phyloP scores from a whole-genome alignment of 345 rosid species.

The Triadica sebifera region DNA sequence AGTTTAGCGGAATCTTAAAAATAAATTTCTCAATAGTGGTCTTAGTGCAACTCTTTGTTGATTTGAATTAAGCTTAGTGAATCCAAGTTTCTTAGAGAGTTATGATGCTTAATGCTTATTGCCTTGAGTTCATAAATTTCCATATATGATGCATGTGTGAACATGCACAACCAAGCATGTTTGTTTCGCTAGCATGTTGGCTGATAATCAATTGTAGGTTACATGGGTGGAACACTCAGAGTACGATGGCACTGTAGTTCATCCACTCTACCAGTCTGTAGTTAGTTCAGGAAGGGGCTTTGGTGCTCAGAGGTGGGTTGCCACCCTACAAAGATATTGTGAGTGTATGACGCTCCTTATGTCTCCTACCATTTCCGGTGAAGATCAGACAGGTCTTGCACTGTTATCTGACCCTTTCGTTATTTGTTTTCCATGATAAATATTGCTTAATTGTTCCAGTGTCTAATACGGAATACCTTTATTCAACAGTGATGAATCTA shows the following conservation, averaged over 20 bases:
- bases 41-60: background rate
- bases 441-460: background rate
- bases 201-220: slow-evolving; percentile 39
- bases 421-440: background rate
- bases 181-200: background rate
- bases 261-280: slow-evolving; percentile 39
- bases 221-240: slow-evolving; percentile 69
- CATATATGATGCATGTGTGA: background rate
- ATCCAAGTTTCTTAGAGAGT: background rate
- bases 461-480: background rate
- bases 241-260: slow-evolving; percentile 47
- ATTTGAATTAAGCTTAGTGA: background rate
- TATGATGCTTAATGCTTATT: background rate
- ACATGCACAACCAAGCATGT: background rate
- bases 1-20: background rate
- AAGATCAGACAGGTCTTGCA: slow-evolving; percentile 42
- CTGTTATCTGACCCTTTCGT: background rate
- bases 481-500: slow-evolving; percentile 36
- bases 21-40: background rate
- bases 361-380: slow-evolving; percentile 33
- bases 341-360: slow-evolving; percentile 36
- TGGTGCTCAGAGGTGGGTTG: slow-evolving; percentile 63
- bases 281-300: slow-evolving; percentile 50
- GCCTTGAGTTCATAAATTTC: background rate
- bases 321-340: slow-evolving; percentile 50